Conservation (phyloP, 2,329 filamentous ascomycete species). For the Exophiala mesophila region DNA sequence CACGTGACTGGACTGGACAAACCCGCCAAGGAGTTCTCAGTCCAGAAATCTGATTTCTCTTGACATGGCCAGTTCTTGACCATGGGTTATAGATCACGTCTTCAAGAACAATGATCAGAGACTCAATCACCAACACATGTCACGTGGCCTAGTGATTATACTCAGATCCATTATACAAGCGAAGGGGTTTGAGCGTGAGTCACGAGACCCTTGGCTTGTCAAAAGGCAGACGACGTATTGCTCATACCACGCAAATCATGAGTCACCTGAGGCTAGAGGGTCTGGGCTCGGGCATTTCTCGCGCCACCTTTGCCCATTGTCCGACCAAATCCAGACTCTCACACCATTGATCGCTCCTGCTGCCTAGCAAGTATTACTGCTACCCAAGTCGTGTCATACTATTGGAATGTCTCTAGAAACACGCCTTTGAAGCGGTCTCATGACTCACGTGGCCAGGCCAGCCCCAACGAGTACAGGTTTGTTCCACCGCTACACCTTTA, state of each 20-base stretch:
- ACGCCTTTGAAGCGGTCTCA: constrained; percentile 8
- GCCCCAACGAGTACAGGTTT: not conserved
- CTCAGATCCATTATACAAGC: too few relatives aligned
- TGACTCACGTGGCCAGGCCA: constrained; percentile 16
- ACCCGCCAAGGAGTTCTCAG: too few relatives aligned
- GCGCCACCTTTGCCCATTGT: not conserved
- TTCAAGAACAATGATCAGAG: too few relatives aligned
- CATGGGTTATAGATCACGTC: too few relatives aligned
- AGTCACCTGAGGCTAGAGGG: not conserved
- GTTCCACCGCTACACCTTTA: constrained; percentile 6
- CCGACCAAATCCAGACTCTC: constrained; percentile 9
- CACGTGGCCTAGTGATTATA: too few relatives aligned
- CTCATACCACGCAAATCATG: constrained; percentile 7
- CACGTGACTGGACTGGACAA: too few relatives aligned
- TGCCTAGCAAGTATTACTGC: constrained; percentile 13
- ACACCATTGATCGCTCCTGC: constrained; percentile 14
- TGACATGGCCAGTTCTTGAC: too few relatives aligned
- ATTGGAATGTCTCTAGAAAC: not conserved
- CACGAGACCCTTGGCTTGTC: not conserved
- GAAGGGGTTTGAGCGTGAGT: too few relatives aligned
- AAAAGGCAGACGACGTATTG: constrained; percentile 1
- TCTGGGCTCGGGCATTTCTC: constrained; percentile 5
- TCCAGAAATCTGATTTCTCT: too few relatives aligned
- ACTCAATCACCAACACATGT: too few relatives aligned
- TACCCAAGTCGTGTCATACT: constrained; percentile 13